A percentile compares a stretch with the other conserved stretches of the same genome.
Evolutionary conservation across 1,139 yeast genomes (phyloP).

Genomic region (Komagataea norvegica): DNA sequence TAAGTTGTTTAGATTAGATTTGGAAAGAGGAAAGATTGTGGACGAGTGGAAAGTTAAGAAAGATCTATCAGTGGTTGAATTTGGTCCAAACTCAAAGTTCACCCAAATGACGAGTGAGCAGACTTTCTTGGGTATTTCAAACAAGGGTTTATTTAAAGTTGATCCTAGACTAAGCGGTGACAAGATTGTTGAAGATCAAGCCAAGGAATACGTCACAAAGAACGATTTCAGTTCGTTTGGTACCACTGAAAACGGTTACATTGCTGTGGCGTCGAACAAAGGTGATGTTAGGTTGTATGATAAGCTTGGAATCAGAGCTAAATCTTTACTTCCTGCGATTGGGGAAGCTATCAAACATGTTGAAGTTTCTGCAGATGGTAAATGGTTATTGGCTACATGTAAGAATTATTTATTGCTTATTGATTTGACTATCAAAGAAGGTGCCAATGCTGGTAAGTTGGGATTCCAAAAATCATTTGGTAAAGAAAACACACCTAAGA

Average conservation of each 20-base stretch:
- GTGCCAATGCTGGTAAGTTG: conserved; percentile 50
- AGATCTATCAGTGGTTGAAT: conserved; percentile 46
- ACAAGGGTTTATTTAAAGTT: conserved; percentile 60
- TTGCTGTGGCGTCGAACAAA: conserved; percentile 69
- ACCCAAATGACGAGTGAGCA: conserved; percentile 70
- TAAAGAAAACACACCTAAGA: conserved; percentile 61
- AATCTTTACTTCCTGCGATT: conserved; percentile 71
- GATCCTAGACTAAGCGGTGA: conserved; percentile 70
- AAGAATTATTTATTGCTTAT: conserved; percentile 61
- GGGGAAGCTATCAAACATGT: conserved; percentile 69
- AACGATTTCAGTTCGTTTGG: conserved; percentile 58
- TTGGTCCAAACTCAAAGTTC: conserved; percentile 67
- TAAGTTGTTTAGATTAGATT: conserved; percentile 66
- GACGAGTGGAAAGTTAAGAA: conserved; percentile 71
- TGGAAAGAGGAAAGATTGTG: conserved; percentile 71
- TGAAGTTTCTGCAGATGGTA: conserved; percentile 75
- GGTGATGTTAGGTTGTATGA: conserved; percentile 79
- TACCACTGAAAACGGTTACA: conserved; percentile 66
- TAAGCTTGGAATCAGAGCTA: conserved; percentile 67
- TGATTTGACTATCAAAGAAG: conserved; percentile 59
- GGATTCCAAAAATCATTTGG: conserved; percentile 69
- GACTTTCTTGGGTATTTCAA: conserved; percentile 66
- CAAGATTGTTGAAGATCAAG: conserved; percentile 52
- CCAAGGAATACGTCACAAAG: conserved; percentile 48
- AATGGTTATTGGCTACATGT: conserved; percentile 80